phyloP scores from a whole-genome alignment of 2,329 filamentous ascomycete genomes.

The Cladosporium sp. region DNA sequence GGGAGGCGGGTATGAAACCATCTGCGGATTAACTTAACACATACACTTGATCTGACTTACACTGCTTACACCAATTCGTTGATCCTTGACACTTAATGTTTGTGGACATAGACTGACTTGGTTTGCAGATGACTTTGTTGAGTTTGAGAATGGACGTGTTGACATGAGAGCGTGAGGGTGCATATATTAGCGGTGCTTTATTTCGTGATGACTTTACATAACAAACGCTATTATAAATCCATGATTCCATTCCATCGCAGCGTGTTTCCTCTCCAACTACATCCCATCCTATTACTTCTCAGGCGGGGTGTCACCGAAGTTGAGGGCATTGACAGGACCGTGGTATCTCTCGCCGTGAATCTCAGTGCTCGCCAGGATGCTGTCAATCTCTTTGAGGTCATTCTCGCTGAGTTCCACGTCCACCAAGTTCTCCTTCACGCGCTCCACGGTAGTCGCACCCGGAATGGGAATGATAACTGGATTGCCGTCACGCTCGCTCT shows the following conservation, averaged over 20 bases:
- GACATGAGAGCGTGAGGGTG: neutral
- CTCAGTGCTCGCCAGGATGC: conserved; percentile 50
- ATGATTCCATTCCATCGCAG: neutral
- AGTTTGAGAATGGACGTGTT: neutral
- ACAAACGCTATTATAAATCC: neutral
- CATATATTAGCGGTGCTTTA: neutral
- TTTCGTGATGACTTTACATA: neutral
- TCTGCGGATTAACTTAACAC: conserved; percentile 45
- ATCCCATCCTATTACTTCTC: conserved; percentile 18
- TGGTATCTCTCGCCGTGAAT: conserved; percentile 46
- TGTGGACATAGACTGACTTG: neutral
- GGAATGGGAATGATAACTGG: conserved; percentile 49
- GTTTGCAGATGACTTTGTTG: neutral
- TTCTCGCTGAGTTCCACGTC: conserved; percentile 46
- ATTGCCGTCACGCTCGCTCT: conserved; percentile 45
- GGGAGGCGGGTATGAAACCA: conserved; percentile 32
- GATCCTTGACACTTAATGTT: no score
- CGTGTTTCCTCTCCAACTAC: neutral
- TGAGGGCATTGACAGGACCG: conserved; percentile 22
- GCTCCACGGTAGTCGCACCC: conserved; percentile 39
- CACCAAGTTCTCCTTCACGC: conserved; percentile 44
- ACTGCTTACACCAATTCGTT: neutral
- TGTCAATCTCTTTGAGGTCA: conserved; percentile 54
- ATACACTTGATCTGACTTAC: conserved; percentile 51
- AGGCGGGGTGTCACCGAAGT: conserved; percentile 32